Conservation (phyloP, 768 basidiomycete species). For the Trametes punicea region DNA sequence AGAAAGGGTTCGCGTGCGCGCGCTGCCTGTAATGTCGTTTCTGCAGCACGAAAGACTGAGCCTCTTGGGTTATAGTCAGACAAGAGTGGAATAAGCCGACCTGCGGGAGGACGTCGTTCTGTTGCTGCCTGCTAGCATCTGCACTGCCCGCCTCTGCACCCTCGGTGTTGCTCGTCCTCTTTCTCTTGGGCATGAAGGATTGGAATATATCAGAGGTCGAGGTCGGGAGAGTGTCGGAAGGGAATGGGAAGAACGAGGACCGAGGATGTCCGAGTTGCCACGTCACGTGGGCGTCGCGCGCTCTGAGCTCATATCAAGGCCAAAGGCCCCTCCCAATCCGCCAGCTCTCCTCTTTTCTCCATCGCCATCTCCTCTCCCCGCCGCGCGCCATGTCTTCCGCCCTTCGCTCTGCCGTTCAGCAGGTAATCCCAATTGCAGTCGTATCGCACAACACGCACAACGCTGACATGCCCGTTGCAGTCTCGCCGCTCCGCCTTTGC, state of each 20-base stretch:
- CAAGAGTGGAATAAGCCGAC: slow-evolving; percentile 20
- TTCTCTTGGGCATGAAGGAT: slow-evolving; percentile 30
- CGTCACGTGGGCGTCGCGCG: slow-evolving; percentile 16
- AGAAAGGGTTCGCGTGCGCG: slow-evolving; percentile 84
- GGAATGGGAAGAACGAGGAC: slow-evolving; percentile 9
- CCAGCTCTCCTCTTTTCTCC: slow-evolving; percentile 11
- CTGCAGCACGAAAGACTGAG: slow-evolving; percentile 33
- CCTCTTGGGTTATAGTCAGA: background rate
- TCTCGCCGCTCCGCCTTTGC: slow-evolving; percentile 47
- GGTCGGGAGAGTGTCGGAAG: slow-evolving; percentile 8
- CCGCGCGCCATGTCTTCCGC: slow-evolving; percentile 28
- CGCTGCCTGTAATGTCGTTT: slow-evolving; percentile 84
- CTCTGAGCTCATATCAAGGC: slow-evolving; percentile 20
- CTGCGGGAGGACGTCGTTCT: slow-evolving; percentile 32
- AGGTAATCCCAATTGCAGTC: slow-evolving; percentile 33
- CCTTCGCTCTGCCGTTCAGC: slow-evolving; percentile 34
- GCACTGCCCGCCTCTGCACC: background rate
- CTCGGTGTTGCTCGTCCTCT: slow-evolving; percentile 20
- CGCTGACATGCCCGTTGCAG: slow-evolving; percentile 30
- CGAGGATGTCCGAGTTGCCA: slow-evolving; percentile 19
- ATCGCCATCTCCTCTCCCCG: background rate
- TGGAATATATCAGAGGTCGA: background rate
- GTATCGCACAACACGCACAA: slow-evolving; percentile 13
- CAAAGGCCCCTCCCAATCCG: background rate
- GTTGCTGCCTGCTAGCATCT: slow-evolving; percentile 6